Conservation (phyloP, 2,329 filamentous ascomycete genomes). For the Scedosporium apiospermum region DNA sequence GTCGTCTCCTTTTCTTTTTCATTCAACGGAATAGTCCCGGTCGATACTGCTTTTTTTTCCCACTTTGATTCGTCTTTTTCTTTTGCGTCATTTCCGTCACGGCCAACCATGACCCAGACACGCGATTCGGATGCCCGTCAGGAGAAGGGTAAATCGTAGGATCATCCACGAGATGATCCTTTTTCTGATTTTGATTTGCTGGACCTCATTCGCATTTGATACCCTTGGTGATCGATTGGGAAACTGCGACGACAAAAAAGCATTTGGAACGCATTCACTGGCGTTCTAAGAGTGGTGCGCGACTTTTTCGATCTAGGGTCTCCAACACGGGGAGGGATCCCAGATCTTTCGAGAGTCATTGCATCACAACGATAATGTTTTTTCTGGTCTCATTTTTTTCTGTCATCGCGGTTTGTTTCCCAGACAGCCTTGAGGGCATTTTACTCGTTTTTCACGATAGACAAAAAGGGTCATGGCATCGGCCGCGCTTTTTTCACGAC, state of each 20-base stretch:
- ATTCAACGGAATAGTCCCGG: constrained; percentile 1
- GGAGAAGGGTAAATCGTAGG: constrained; percentile 9
- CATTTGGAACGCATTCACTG: constrained; percentile 10
- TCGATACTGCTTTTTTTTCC: constrained; percentile 11
- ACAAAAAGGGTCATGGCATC: constrained; percentile 33
- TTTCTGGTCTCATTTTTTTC: constrained; percentile 15
- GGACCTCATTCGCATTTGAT: constrained; percentile 12
- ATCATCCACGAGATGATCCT: constrained; percentile 16
- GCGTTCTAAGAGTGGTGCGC: neutral
- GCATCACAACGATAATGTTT: constrained; percentile 8
- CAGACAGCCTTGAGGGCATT: constrained; percentile 23
- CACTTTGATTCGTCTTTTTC: constrained; percentile 13
- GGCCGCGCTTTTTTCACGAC: constrained; percentile 23
- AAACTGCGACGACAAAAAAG: constrained; percentile 23
- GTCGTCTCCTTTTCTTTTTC: constrained; percentile 10
- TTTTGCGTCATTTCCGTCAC: constrained; percentile 9
- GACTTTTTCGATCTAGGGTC: constrained; percentile 23
- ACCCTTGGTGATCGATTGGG: constrained; percentile 14
- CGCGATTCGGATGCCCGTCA: neutral
- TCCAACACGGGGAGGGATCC: constrained; percentile 26
- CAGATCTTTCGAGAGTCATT: constrained; percentile 1
- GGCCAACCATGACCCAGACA: constrained; percentile 1
- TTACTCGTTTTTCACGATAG: constrained; percentile 23
- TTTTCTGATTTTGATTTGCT: constrained; percentile 13
- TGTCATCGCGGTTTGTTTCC: constrained; percentile 26